A percentile compares a stretch with the other conserved stretches of the same genome.
These are phyloP conservation scores for Penicillium samsonianum DNA, from an alignment of 495 filamentous ascomycete species.

Conservation along the genomic window DNA sequence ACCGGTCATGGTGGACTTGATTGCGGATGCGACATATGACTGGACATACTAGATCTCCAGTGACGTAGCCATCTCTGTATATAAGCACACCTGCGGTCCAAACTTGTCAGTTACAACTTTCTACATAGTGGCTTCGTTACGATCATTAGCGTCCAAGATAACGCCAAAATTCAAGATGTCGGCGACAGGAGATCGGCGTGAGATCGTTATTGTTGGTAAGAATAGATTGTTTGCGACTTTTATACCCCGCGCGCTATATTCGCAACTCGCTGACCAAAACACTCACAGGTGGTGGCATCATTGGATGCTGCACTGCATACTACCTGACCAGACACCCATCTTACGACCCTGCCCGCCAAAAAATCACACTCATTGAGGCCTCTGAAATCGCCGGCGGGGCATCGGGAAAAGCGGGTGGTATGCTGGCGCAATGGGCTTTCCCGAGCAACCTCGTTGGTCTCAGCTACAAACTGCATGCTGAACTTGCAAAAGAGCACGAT, in stretches of 20 bases:
- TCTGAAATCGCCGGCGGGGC: constrained; percentile 85
- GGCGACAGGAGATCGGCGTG: constrained; percentile 44
- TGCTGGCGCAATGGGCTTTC: constrained; percentile 92
- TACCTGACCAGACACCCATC: constrained; percentile 86
- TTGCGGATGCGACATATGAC: constrained; percentile 31
- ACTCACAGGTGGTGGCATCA: constrained; percentile 81
- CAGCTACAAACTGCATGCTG: constrained; percentile 78
- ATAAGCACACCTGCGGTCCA: constrained; percentile 1
- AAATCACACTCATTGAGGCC: constrained; percentile 86
- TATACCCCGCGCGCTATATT: constrained; percentile 34
- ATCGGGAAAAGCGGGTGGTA: constrained; percentile 91
- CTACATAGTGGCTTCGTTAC: constrained; percentile 33
- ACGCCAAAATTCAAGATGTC: constrained; percentile 38
- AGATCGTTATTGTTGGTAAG: constrained; percentile 72
- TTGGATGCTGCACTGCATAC: constrained; percentile 92
- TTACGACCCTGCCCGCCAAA: constrained; percentile 73
- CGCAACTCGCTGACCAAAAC: constrained; percentile 18
- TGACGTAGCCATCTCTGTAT: constrained; percentile 31
- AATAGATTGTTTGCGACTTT: constrained; percentile 14
- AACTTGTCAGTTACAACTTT: constrained; percentile 3
- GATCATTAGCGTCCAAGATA: constrained; percentile 19
- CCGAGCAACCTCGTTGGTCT: constrained; percentile 82
- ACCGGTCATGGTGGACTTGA: constrained; percentile 8
- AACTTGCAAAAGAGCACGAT: constrained; percentile 82
- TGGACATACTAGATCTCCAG: constrained; percentile 13